A percentile compares a stretch with the other conserved stretches of the same genome.
phyloP scores from a whole-genome alignment of 2,329 filamentous ascomycete genomes.

The Fusarium sambucinum region DNA sequence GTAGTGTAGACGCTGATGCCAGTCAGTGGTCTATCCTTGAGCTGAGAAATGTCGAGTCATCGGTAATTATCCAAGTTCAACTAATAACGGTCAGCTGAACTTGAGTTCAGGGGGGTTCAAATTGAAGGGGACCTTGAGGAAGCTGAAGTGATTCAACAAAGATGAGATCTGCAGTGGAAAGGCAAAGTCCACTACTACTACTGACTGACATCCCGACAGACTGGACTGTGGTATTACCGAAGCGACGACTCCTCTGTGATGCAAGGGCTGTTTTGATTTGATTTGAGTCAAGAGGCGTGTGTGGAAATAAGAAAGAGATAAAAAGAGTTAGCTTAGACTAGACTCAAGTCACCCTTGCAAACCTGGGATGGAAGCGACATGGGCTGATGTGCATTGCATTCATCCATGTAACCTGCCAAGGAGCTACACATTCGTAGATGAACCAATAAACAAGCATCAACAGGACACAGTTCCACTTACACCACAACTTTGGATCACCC shows the following conservation, averaged over 20 bases:
- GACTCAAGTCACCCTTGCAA: conserved; percentile 11
- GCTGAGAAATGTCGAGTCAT: conserved; percentile 16
- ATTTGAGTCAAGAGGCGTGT: conserved; percentile 20
- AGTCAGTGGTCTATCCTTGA: conserved; percentile 24
- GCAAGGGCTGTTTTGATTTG: conserved; percentile 23
- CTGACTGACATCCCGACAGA: conserved; percentile 27
- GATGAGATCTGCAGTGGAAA: conserved; percentile 7
- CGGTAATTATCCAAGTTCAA: conserved; percentile 1
- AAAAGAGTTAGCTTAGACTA: conserved; percentile 9
- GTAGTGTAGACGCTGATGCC: conserved; percentile 26
- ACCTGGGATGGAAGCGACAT: conserved; percentile 4
- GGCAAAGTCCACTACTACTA: conserved; percentile 7
- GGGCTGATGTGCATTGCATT: conserved; percentile 33
- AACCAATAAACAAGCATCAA: conserved; percentile 18
- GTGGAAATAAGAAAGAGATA: conserved; percentile 9
- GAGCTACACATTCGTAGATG: background rate
- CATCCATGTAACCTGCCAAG: conserved; percentile 21
- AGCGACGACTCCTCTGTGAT: conserved; percentile 16
- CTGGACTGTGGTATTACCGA: conserved; percentile 28
- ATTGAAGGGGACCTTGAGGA: background rate
- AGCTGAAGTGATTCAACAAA: background rate
- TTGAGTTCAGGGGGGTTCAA: conserved; percentile 24
- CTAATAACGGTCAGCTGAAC: background rate
- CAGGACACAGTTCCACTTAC: conserved; percentile 34
- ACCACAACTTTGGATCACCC: conserved; percentile 38